A percentile compares a stretch with the other conserved stretches of the same genome.
Conservation (phyloP, 2,329 filamentous ascomycete species). For the Kalaharituber pfeilii region DNA sequence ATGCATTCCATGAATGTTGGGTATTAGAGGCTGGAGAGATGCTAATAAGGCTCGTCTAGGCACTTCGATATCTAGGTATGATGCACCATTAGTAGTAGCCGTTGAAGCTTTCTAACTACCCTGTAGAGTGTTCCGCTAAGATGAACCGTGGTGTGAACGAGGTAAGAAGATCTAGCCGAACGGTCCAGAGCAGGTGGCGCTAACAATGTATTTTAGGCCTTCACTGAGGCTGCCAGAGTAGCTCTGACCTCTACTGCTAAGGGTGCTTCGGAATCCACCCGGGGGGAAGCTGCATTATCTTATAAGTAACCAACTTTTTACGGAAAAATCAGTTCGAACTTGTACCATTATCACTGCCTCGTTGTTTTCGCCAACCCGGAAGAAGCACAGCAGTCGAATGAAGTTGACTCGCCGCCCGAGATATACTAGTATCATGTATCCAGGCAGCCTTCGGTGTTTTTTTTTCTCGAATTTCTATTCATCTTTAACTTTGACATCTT, state of each 20-base stretch:
- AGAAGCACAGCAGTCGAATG: too few species aligned
- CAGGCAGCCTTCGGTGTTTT: not conserved
- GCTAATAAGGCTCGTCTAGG: slow-evolving; percentile 30
- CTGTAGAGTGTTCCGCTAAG: slow-evolving; percentile 85
- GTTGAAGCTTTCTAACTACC: slow-evolving; percentile 3
- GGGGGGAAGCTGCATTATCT: not conserved
- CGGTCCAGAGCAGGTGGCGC: not conserved
- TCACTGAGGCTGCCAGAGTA: slow-evolving; percentile 91
- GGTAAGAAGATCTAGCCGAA: slow-evolving; percentile 26
- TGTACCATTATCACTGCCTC: not conserved
- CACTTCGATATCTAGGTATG: slow-evolving; percentile 70
- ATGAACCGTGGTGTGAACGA: slow-evolving; percentile 96
- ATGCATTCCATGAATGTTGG: not conserved
- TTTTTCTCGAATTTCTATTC: not conserved
- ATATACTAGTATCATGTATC: too few species aligned
- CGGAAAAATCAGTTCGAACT: not conserved
- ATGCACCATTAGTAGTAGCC: not conserved
- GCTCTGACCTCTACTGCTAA: slow-evolving; percentile 58
- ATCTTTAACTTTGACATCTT: not conserved
- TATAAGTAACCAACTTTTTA: not conserved
- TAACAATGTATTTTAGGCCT: slow-evolving; percentile 32
- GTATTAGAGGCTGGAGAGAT: too few species aligned
- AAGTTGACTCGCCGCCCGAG: too few species aligned
- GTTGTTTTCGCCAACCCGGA: not conserved
- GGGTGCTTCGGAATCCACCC: slow-evolving; percentile 24